A percentile compares a stretch with the other conserved stretches of the same genome.
phyloP scores from a whole-genome alignment of 2,329 filamentous ascomycete genomes.

The Sphaerulina vaccinii region DNA sequence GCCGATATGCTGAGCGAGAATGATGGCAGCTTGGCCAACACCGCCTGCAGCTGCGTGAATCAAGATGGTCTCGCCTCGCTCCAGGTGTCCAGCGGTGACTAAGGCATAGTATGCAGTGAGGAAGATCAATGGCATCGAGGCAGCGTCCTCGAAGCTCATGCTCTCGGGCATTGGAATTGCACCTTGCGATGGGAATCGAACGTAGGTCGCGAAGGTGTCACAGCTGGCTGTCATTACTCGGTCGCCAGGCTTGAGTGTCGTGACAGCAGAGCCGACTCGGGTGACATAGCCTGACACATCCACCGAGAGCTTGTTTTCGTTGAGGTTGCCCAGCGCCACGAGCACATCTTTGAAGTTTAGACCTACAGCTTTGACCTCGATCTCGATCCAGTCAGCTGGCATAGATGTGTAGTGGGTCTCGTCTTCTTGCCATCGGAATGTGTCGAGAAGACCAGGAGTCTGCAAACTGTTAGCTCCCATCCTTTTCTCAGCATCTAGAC shows the following conservation, averaged over 20 bases:
- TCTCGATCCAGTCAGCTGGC: slow-evolving; percentile 24
- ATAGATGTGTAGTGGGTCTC: slow-evolving; percentile 19
- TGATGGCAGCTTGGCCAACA: slow-evolving; percentile 36
- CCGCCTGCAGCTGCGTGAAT: slow-evolving; percentile 37
- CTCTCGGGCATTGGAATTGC: slow-evolving; percentile 19
- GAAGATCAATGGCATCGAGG: slow-evolving; percentile 29
- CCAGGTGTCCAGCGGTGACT: slow-evolving; percentile 31
- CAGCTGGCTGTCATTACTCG: slow-evolving; percentile 15
- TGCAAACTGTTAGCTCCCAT: no score
- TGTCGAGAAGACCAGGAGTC: slow-evolving; percentile 29
- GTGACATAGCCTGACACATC: slow-evolving; percentile 18
- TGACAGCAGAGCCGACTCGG: slow-evolving; percentile 18
- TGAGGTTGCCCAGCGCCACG: slow-evolving; percentile 24
- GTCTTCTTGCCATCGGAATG: slow-evolving; percentile 27
- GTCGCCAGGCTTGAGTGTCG: slow-evolving; percentile 18
- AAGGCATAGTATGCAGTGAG: slow-evolving; percentile 34
- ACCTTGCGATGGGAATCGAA: slow-evolving; percentile 8
- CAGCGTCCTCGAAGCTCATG: slow-evolving; percentile 27
- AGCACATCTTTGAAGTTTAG: slow-evolving; percentile 31
- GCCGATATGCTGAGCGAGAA: slow-evolving; percentile 29
- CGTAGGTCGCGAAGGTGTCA: slow-evolving; percentile 20
- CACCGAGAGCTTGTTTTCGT: slow-evolving; percentile 13
- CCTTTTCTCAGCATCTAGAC: no score
- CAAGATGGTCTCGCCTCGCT: slow-evolving; percentile 37
- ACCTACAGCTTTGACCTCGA: slow-evolving; percentile 29